These are phyloP conservation scores for Tricladium varicosporioides DNA, from an alignment of 2,329 filamentous ascomycete species.

Conservation along the genomic window DNA sequence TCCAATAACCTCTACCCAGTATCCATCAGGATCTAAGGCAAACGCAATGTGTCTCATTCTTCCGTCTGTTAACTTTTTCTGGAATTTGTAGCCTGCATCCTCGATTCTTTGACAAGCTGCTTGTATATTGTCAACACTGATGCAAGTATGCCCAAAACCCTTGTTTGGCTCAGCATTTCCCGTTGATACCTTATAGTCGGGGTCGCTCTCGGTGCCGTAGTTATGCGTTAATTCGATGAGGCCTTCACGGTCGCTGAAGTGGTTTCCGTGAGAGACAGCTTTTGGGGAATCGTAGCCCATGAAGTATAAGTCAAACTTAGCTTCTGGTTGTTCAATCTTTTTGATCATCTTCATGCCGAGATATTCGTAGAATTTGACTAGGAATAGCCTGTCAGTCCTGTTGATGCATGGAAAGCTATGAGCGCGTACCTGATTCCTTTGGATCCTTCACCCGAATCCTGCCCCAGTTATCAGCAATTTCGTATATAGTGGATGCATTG, in stretches of 20 bases:
- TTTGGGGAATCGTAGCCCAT: slow-evolving; percentile 79
- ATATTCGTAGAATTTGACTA: slow-evolving; percentile 90
- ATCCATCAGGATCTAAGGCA: slow-evolving; percentile 81
- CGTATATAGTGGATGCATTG: neutral
- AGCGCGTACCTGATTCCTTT: slow-evolving; percentile 61
- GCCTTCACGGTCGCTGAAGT: slow-evolving; percentile 78
- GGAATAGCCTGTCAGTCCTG: slow-evolving; percentile 8
- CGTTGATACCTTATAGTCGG: slow-evolving; percentile 76
- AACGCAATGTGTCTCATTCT: slow-evolving; percentile 88
- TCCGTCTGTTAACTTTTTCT: slow-evolving; percentile 91
- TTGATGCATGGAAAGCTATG: neutral
- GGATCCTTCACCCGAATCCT: slow-evolving; percentile 96
- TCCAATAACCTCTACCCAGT: slow-evolving; percentile 80
- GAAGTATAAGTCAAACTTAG: slow-evolving; percentile 95
- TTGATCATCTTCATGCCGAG: slow-evolving; percentile 83
- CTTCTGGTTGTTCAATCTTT: slow-evolving; percentile 78
- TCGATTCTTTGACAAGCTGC: slow-evolving; percentile 87
- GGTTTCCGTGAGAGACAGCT: slow-evolving; percentile 70
- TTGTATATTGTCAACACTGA: slow-evolving; percentile 81
- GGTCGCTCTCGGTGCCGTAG: slow-evolving; percentile 86
- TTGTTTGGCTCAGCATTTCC: slow-evolving; percentile 86
- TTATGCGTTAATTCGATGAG: slow-evolving; percentile 83
- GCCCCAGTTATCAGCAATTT: slow-evolving; percentile 19
- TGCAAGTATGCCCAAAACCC: slow-evolving; percentile 72
- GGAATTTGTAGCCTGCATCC: slow-evolving; percentile 86